Conservation (phyloP, 495 filamentous ascomycete species). For the Oleoguttula mirabilis region DNA sequence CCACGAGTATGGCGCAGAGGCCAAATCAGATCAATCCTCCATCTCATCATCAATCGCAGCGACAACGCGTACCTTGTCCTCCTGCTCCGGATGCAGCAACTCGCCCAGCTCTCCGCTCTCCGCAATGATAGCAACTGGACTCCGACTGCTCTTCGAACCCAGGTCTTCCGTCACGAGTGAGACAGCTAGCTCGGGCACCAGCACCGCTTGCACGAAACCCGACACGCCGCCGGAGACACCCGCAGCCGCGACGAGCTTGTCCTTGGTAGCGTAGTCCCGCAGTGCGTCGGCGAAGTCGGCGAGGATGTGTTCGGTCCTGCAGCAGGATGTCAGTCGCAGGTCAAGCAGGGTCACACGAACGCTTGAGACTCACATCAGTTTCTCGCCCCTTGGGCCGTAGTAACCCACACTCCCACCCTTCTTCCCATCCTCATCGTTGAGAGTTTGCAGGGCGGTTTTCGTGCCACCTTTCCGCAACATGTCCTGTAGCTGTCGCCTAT, state of each 20-base stretch:
- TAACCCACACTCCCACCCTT: slow-evolving; percentile 47
- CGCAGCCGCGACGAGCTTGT: slow-evolving; percentile 54
- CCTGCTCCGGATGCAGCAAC: slow-evolving; percentile 55
- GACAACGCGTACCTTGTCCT: slow-evolving; percentile 20
- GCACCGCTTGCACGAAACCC: slow-evolving; percentile 68
- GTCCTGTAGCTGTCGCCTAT: slow-evolving; percentile 46
- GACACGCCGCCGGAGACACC: slow-evolving; percentile 58
- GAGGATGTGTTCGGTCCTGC: slow-evolving; percentile 51
- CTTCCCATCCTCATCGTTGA: slow-evolving; percentile 31
- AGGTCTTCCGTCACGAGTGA: slow-evolving; percentile 78
- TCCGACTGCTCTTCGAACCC: slow-evolving; percentile 43
- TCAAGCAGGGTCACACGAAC: neutral
- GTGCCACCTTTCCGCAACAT: slow-evolving; percentile 43
- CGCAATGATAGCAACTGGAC: slow-evolving; percentile 54
- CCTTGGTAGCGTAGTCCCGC: slow-evolving; percentile 49
- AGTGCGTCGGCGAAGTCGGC: slow-evolving; percentile 41
- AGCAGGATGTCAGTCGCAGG: neutral
- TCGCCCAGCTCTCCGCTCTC: slow-evolving; percentile 72
- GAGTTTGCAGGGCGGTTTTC: slow-evolving; percentile 44
- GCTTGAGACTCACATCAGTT: slow-evolving; percentile 46
- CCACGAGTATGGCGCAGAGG: too few species aligned
- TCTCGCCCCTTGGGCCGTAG: slow-evolving; percentile 70
- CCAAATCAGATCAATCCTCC: too few species aligned
- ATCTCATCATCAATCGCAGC: neutral
- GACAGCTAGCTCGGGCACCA: slow-evolving; percentile 75